phyloP scores from a whole-genome alignment of 805 yeast species.

The Teunomyces lycoperdinae region DNA sequence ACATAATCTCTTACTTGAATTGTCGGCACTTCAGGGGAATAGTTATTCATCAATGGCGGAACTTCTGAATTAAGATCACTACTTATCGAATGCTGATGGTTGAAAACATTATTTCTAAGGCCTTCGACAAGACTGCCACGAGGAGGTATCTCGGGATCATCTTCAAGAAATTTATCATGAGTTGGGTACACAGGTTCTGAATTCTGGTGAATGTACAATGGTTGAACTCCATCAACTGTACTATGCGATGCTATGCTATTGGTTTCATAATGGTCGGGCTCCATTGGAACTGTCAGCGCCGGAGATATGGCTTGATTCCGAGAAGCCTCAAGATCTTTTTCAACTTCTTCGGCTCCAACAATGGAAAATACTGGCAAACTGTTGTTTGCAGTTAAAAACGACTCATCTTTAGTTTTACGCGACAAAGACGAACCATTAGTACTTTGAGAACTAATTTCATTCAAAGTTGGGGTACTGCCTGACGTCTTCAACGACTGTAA shows the following conservation, averaged over 20 bases:
- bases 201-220: neutral
- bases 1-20: neutral
- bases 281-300: slow-evolving; percentile 2
- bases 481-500: slow-evolving; percentile 30
- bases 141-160: slow-evolving; percentile 1
- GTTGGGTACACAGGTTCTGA: neutral
- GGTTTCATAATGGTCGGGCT: neutral
- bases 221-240: neutral
- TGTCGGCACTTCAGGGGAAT: neutral
- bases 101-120: neutral
- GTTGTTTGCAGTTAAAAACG: slow-evolving; percentile 1
- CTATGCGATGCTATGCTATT: neutral
- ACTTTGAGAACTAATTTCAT: neutral
- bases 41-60: neutral
- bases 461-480: slow-evolving; percentile 2
- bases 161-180: neutral
- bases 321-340: neutral
- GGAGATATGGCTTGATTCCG: neutral
- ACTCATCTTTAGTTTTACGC: neutral
- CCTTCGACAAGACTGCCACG: neutral
- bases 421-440: neutral
- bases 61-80: neutral
- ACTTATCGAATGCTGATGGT: neutral
- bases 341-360: slow-evolving; percentile 4
- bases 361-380: slow-evolving; percentile 8